Conservation (phyloP, 1,284 basidiomycete species). For the Erythrobasidium hasegawianum region DNA sequence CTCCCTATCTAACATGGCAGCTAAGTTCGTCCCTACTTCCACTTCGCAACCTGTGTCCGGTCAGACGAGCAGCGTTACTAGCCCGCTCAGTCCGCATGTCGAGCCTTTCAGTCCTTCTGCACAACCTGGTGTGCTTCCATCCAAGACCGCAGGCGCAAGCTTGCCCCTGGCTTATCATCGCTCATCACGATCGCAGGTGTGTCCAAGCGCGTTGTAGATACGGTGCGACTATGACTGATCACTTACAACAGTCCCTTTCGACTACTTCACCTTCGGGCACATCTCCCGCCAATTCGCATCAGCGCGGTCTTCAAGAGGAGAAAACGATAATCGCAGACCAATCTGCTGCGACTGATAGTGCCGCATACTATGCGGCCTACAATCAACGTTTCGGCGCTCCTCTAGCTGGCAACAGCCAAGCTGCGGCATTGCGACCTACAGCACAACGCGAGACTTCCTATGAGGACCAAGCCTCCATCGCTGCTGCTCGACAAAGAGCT, state of each 20-base stretch:
- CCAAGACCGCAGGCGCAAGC: neutral
- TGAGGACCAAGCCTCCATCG: neutral
- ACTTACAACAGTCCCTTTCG: neutral
- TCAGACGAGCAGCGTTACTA: neutral
- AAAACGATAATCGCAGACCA: neutral
- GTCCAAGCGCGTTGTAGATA: neutral
- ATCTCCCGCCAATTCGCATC: neutral
- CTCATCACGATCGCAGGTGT: neutral
- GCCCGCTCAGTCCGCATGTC: constrained; percentile 40
- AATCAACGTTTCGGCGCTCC: no score
- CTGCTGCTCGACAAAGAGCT: neutral
- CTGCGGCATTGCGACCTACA: neutral
- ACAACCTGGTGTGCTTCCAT: neutral
- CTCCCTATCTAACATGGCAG: no score
- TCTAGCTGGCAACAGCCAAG: no score
- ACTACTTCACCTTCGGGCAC: neutral
- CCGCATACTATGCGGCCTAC: neutral
- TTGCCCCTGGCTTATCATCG: neutral
- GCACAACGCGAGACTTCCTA: neutral
- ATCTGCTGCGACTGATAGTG: neutral
- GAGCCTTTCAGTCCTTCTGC: constrained; percentile 42
- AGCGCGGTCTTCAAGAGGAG: neutral
- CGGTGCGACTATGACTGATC: neutral
- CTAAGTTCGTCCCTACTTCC: neutral
- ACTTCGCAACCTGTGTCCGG: neutral